Evolutionary conservation across 371 early-diverging fungal genomes (phyloP).

Genomic region (Mortierella sp.): DNA sequence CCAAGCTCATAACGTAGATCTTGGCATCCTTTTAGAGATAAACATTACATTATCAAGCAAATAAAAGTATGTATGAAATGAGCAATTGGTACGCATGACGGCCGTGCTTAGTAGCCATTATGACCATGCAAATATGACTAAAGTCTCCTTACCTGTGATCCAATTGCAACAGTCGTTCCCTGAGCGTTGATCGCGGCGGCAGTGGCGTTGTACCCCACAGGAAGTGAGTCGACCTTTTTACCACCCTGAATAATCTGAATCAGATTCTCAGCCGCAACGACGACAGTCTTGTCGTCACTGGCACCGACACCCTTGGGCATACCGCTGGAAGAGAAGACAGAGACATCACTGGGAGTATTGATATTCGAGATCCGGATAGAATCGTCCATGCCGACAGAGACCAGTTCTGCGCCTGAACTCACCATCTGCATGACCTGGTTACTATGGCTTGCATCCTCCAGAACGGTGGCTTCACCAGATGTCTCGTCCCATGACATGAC

Average conservation of each 20-base stretch:
- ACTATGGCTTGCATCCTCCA: slow-evolving; percentile 68
- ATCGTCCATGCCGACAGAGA: slow-evolving; percentile 87
- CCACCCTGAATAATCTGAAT: slow-evolving; percentile 45
- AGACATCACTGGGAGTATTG: slow-evolving; percentile 15
- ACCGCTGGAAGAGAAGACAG: slow-evolving; percentile 57
- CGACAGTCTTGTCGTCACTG: slow-evolving; percentile 57
- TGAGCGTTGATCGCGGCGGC: slow-evolving; percentile 68
- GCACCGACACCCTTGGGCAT: slow-evolving; percentile 67
- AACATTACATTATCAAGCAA: not conserved
- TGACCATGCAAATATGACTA: no score
- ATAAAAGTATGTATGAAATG: no score
- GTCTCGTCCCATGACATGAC: slow-evolving; percentile 61
- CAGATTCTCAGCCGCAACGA: slow-evolving; percentile 62
- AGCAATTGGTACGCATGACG: no score
- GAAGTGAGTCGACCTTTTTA: slow-evolving; percentile 35
- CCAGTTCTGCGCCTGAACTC: slow-evolving; percentile 57
- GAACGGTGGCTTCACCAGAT: slow-evolving; percentile 51
- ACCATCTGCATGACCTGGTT: slow-evolving; percentile 77
- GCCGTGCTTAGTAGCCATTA: no score
- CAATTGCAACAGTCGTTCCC: slow-evolving; percentile 71
- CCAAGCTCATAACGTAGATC: slow-evolving; percentile 51
- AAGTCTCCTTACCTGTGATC: slow-evolving; percentile 67
- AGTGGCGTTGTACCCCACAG: slow-evolving; percentile 63
- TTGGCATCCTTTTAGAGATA: slow-evolving; percentile 58
- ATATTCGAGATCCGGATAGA: slow-evolving; percentile 39